Evolutionary conservation across 1,139 yeast species (phyloP), one percentile per base, ranked within the genome.

Genomic region (Candida sp.): DNA sequence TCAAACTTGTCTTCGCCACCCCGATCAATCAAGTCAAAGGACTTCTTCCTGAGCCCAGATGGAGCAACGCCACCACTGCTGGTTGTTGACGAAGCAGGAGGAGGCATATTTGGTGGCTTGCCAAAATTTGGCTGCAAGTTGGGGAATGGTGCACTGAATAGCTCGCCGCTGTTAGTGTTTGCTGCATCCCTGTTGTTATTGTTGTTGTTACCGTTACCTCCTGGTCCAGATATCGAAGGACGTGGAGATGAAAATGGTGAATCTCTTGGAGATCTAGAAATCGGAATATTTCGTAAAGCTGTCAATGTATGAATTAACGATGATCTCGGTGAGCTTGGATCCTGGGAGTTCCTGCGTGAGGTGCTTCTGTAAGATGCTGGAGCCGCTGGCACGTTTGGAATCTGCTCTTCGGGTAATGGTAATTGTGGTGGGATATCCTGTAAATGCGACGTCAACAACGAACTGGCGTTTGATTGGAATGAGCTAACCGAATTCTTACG

Each of bases 381-480:
- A 1, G 74, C 65, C 0, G 73, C 63, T 9, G 79, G 82, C 41
- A 69, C 75, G 5, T 75, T 63, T 23, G 87, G 86, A 25, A 81
- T 62, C 11, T 80, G 80, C 42, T 80, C 85, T 22, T 62, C 66
- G 2, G 90, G 90, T 52, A 81, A 67, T 2, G 86, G 84, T 27
- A 75, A 65, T 54, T 74, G 83, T 0, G 86, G 81, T 1, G 90
- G 90, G 4, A 85, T 67, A 34, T 75, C 78, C 50, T 69, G 75
- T 17, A 75, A 62, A 49, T 72, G 74, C 2, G 75, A 46, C 4
- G 65, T 63, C 40, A 73, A 61, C 22, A 72, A 59, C 1, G 78
- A 70, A 46, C 50, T 55, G 33, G 56, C 59, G 44, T 58, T 52
- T 54, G 72, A 70, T 5, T 69, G 58, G 42, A 58, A 67, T 3